phyloP scores from a whole-genome alignment of 1,139 yeast genomes.

The Kurtzmaniella quercitrusa region DNA sequence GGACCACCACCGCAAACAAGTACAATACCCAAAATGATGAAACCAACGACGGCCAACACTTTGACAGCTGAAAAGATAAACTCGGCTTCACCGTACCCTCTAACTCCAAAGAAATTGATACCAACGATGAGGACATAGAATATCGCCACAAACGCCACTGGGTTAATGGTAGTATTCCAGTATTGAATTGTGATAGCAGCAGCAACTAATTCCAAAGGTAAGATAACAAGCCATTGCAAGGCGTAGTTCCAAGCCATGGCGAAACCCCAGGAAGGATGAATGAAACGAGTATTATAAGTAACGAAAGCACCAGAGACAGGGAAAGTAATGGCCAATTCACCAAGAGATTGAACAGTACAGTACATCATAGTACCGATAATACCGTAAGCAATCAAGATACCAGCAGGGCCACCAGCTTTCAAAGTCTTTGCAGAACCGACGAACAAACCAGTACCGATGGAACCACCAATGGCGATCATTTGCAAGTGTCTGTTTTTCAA shows the following conservation, averaged over 20 bases:
- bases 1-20: slow-evolving; percentile 34
- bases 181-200: slow-evolving; percentile 32
- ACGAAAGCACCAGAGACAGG: slow-evolving; percentile 39
- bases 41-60: slow-evolving; percentile 29
- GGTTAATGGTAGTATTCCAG: slow-evolving; percentile 24
- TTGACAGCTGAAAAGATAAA: slow-evolving; percentile 26
- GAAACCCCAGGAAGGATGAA: slow-evolving; percentile 35
- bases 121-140: slow-evolving; percentile 26
- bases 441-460: slow-evolving; percentile 40
- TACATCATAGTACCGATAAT: slow-evolving; percentile 29
- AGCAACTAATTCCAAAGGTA: slow-evolving; percentile 38
- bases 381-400: slow-evolving; percentile 29
- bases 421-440: slow-evolving; percentile 32
- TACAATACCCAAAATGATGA: slow-evolving; percentile 22
- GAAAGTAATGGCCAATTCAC: slow-evolving; percentile 37
- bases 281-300: slow-evolving; percentile 32
- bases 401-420: slow-evolving; percentile 34
- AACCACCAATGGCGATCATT: slow-evolving; percentile 40
- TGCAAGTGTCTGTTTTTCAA: slow-evolving; percentile 36
- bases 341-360: slow-evolving; percentile 31
- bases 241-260: slow-evolving; percentile 43
- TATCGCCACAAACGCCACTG: slow-evolving; percentile 29
- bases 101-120: slow-evolving; percentile 32
- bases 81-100: slow-evolving; percentile 36
- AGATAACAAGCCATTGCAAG: slow-evolving; percentile 34